Base-by-base conservation (phyloP, 352 stramenopile species). In the Phytophthora boehmeriae region DNA sequence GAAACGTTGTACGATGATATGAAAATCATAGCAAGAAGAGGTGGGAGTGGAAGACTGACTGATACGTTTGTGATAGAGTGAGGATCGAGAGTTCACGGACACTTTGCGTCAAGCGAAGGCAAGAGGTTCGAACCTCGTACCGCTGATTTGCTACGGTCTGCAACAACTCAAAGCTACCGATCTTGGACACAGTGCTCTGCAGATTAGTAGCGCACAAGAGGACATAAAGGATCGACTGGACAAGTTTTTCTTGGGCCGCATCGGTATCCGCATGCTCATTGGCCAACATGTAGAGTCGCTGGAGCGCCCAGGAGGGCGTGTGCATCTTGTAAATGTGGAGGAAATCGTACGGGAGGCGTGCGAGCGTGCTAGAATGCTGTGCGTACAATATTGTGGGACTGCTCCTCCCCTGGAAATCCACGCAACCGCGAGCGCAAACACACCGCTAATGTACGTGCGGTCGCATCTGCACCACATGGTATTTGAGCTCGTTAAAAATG, bases 231-330 rank as follows among this genome's bases (percentile, higher is more conserved):
- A 82, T 32, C 80, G 78, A 59, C 80, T 99, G 36, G 97, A 99
- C 78, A 89, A 91, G 47, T 99, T 99, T 75, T 99, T 99, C 70
- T 89, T 99, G 30, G 96, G 86, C 19, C 88, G 98, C 22, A 99
- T 99, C 62, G 98, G 97, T 30, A 99, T 99, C 73, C 95, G 98
- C 49, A 98, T 99, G 62, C 86, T 99, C 63, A 99, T 99, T 73
- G 97, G 97, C 1, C 86, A 94, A 58, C 86, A 94, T 51, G 82
- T 90, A 22, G 83, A 92, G 50, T 89, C 82, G 32, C 68, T 90
- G 5, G 70, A 72, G 13, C 70, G 77, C 49, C 60, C 73, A 16
- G 83, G 83, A 46, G 86, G 86, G 9, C 83, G 86, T 45, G 86
- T 94, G 22, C 77, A 90, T 57, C 76, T 90, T 43, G 54, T 90